These are phyloP conservation scores for Elongisporangium anandrum DNA, from an alignment of 352 stramenopile species.

Conservation along the genomic window DNA sequence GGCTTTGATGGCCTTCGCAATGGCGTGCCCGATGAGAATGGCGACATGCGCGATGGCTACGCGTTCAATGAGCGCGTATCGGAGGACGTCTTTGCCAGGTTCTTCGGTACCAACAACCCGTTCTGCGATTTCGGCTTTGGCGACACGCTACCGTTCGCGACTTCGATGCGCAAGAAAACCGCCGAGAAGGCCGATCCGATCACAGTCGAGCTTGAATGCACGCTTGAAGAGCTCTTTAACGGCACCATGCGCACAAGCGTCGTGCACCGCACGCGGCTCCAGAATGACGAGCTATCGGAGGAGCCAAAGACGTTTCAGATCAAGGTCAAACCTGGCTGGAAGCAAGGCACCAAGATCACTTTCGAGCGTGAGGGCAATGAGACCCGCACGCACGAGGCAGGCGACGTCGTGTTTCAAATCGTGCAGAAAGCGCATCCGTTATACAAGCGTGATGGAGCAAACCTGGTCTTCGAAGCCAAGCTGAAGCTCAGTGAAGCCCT, in stretches of 20 bases:
- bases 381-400: conserved; percentile 88
- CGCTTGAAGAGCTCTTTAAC: conserved; percentile 91
- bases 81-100: conserved; percentile 90
- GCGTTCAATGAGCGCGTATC: conserved; percentile 88
- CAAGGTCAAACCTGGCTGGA: conserved; percentile 93
- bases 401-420: conserved; percentile 94
- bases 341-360: conserved; percentile 93
- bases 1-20: conserved; percentile 93
- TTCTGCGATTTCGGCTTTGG: conserved; percentile 91
- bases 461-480: conserved; percentile 92
- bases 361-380: conserved; percentile 93
- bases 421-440: conserved; percentile 71
- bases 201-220: conserved; percentile 61
- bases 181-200: conserved; percentile 77
- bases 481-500: conserved; percentile 95
- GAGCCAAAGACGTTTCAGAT: conserved; percentile 85
- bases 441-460: conserved; percentile 90
- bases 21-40: conserved; percentile 77
- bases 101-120: conserved; percentile 91
- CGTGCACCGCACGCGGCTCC: conserved; percentile 76
- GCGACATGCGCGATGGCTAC: conserved; percentile 78
- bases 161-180: conserved; percentile 67
- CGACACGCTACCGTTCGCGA: conserved; percentile 81
- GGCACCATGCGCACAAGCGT: conserved; percentile 85
- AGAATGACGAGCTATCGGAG: conserved; percentile 70